Percentiles rank a stretch among this genome's conserved stretches.
Evolutionary conservation across 495 filamentous ascomycete genomes (phyloP).

Genomic region (Aspergillus saccharolyticus): DNA sequence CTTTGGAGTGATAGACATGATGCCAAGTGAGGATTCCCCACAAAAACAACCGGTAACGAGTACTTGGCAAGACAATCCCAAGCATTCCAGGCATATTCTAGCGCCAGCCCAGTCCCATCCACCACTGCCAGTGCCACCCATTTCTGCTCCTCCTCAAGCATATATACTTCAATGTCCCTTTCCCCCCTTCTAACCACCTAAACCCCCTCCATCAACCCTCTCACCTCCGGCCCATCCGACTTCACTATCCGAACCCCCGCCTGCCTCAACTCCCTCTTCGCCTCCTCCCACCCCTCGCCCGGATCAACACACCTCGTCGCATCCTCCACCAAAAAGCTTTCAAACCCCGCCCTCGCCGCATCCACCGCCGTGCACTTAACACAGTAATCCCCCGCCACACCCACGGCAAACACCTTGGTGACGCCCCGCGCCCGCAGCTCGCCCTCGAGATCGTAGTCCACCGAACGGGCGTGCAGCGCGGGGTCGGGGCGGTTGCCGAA

Average conservation of each 20-base stretch:
- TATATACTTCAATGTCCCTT: too few species aligned
- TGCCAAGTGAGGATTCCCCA: too few species aligned
- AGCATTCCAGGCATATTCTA: too few species aligned
- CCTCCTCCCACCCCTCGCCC: conserved; percentile 49
- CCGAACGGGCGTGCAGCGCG: conserved; percentile 33
- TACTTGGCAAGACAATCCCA: too few species aligned
- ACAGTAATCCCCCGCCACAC: conserved; percentile 85
- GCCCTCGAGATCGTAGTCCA: conserved; percentile 55
- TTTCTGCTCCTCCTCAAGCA: too few species aligned
- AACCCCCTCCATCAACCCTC: too few species aligned
- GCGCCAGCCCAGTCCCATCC: too few species aligned
- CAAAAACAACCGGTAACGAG: too few species aligned
- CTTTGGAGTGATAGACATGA: too few species aligned
- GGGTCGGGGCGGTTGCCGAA: conserved; percentile 50
- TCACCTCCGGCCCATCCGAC: conserved; percentile 44
- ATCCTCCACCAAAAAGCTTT: conserved; percentile 71
- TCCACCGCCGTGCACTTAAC: conserved; percentile 77
- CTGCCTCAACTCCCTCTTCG: conserved; percentile 50
- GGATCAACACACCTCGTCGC: conserved; percentile 66
- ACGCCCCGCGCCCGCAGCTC: conserved; percentile 53
- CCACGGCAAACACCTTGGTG: conserved; percentile 76
- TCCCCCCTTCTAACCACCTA: conserved; percentile 20
- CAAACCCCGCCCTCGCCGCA: conserved; percentile 70
- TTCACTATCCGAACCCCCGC: conserved; percentile 50
- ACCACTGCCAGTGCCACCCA: too few species aligned